A percentile compares a stretch with the other conserved stretches of the same genome.
These are phyloP conservation scores for Sporobolomyces roseus DNA, from an alignment of 768 basidiomycete species.

Conservation along the genomic window DNA sequence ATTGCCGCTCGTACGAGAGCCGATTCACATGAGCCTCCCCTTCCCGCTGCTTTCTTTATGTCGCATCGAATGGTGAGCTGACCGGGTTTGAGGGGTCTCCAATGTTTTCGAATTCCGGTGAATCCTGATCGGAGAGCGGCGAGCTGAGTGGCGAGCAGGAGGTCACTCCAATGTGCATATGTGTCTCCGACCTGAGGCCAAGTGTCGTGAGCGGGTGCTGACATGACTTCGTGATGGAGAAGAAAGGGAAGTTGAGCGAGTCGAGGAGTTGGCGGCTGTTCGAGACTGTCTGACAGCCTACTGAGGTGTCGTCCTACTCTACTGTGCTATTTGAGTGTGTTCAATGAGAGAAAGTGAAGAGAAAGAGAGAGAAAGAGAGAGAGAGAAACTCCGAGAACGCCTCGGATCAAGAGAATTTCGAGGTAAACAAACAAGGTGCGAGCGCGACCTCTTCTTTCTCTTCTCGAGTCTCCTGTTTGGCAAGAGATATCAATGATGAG, in stretches of 20 bases:
- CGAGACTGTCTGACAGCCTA: not conserved
- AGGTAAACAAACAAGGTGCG: too few species aligned
- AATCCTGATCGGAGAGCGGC: not conserved
- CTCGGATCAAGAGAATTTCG: too few species aligned
- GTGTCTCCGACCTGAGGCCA: not conserved
- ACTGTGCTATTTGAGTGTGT: too few species aligned
- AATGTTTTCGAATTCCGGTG: not conserved
- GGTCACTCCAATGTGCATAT: not conserved
- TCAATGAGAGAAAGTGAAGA: not conserved
- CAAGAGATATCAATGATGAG: too few species aligned
- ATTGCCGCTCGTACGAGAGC: not conserved
- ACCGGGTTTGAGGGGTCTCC: not conserved
- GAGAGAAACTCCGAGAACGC: too few species aligned
- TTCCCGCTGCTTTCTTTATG: not conserved
- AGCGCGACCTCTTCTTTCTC: too few species aligned
- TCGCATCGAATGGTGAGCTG: not conserved
- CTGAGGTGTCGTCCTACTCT: not conserved
- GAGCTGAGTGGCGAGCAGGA: not conserved
- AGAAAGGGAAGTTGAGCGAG: not conserved
- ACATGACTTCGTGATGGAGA: not conserved
- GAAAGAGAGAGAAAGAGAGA: not conserved
- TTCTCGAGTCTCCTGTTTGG: too few species aligned
- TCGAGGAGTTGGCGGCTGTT: not conserved
- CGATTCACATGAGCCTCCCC: not conserved
- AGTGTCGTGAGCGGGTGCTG: slow-evolving; percentile 3